phyloP scores from a whole-genome alignment of 495 filamentous ascomycete species.

The Friedmanniomyces simplex region DNA sequence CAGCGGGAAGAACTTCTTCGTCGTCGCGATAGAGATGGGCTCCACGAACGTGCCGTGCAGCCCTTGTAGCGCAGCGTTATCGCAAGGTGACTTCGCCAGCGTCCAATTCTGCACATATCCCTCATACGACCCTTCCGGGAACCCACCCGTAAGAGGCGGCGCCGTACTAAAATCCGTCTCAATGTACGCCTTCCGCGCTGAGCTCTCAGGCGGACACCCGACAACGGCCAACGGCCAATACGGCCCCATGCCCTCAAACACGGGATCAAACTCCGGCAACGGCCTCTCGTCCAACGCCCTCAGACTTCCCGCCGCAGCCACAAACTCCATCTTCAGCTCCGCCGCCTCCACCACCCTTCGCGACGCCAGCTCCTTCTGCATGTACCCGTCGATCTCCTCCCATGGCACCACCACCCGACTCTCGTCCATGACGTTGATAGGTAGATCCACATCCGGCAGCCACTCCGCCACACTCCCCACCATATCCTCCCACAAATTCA shows the following conservation, averaged over 20 bases:
- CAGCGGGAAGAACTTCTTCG: conserved; percentile 52
- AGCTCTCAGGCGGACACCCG: conserved; percentile 27
- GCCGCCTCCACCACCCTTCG: conserved; percentile 9
- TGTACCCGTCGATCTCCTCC: conserved; percentile 28
- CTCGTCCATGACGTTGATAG: conserved; percentile 31
- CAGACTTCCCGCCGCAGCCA: conserved; percentile 1
- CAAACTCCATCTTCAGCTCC: conserved; percentile 9
- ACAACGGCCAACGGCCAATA: conserved; percentile 28
- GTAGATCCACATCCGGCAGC: conserved; percentile 32
- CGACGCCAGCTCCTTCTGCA: conserved; percentile 16
- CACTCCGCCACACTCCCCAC: conserved; percentile 16
- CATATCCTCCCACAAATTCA: conserved; percentile 27
- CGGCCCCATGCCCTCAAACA: conserved; percentile 20
- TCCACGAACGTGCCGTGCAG: conserved; percentile 64
- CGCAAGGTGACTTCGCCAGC: conserved; percentile 24
- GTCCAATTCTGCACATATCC: conserved; percentile 35
- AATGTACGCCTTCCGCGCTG: conserved; percentile 22
- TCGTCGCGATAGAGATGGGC: conserved; percentile 47
- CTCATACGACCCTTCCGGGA: conserved; percentile 19
- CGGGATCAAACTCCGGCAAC: conserved; percentile 11
- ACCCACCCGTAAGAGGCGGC: conserved; percentile 13
- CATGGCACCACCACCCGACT: conserved; percentile 27
- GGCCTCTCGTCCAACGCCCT: conserved; percentile 8
- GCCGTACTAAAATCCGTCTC: conserved; percentile 22
- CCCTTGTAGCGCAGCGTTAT: conserved; percentile 29